Base-by-base conservation (phyloP, 192 early-diverging fungal species). In the Linnemannia zychae region DNA sequence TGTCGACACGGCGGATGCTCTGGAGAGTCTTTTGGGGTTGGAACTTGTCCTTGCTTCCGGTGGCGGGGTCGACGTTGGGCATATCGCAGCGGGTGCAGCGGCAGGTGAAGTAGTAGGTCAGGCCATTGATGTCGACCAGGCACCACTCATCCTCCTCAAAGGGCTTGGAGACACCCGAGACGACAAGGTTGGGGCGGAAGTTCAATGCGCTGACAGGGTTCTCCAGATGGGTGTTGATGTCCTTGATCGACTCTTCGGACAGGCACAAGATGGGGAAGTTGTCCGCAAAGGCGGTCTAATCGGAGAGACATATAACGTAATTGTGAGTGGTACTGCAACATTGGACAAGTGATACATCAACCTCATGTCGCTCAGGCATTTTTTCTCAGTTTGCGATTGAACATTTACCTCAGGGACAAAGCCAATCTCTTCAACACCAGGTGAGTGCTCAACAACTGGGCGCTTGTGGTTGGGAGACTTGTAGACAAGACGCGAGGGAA, bases 141-240 rank as follows among this genome's bases (percentile, higher is more conserved):
- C 89, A 90, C 91, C 94, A 96, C 40, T 83, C 86, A 50, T 97
- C 96, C 78, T 97, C 96, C 78, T 91, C 90, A 75, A 88, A 96
- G 12, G 96, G 87, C 20, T 74, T 47, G 46, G 78, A 68, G 13
- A 75, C 78, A 4, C 88, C 87, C 17, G 84, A 67, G 69, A 95
- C 73, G 20, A 95, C 87, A 37, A 97, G 90, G 87, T 97, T 97
- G 57, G 96, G 94, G 12, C 96, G 91, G 88, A 97, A 97, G 78
- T 93, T 92, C 31, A 78, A 73, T 9, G 86, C 78, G 7, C 78
- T 75, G 46, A 95, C 86, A 24, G 89, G 87, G 6, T 77, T 78
- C 12, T 88, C 81, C 67, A 95, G 78, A 4, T 87, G 85, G n/a
- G 60, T 66, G 88, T 96, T 94, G 67, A 96, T 85, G 60, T 95